These are phyloP conservation scores for Cubamyces lactineus DNA, from an alignment of 768 basidiomycete genomes.

Conservation along the genomic window DNA sequence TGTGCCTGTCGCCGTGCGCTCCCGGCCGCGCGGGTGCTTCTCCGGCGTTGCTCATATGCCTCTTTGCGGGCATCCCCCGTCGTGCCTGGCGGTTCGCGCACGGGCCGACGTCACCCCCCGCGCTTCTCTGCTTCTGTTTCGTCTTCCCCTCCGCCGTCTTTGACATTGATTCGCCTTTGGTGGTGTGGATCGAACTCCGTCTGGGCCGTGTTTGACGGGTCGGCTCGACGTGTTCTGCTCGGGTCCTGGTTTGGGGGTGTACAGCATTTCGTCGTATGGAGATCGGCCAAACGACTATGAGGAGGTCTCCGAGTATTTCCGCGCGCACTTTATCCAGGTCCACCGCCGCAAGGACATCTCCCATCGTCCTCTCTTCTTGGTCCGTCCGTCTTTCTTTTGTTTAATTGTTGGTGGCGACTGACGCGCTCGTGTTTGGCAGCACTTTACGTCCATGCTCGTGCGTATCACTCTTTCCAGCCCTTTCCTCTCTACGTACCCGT, in stretches of 20 bases:
- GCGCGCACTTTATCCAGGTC: slow-evolving; percentile 83
- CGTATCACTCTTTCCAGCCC: background rate
- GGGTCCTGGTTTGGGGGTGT: background rate
- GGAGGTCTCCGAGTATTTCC: slow-evolving; percentile 83
- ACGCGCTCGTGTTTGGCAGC: slow-evolving; percentile 23
- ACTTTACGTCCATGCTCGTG: slow-evolving; percentile 37
- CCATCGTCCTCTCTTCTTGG: slow-evolving; percentile 69
- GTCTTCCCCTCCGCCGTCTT: too few species aligned
- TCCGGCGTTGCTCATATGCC: background rate
- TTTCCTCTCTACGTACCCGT: background rate
- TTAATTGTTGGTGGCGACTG: background rate
- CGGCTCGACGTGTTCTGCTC: too few species aligned
- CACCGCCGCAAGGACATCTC: slow-evolving; percentile 81
- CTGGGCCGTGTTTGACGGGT: too few species aligned
- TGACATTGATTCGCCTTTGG: too few species aligned
- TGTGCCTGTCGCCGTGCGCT: background rate
- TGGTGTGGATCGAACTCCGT: too few species aligned
- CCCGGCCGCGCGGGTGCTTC: background rate
- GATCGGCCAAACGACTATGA: slow-evolving; percentile 83
- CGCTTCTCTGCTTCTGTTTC: background rate
- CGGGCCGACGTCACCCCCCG: background rate
- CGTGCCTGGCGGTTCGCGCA: background rate
- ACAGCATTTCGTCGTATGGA: slow-evolving; percentile 79
- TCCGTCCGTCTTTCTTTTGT: slow-evolving; percentile 18
- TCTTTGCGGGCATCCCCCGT: background rate